Evolutionary conservation across 148 eudicot genomes (phyloP), one percentile per base, ranked within the genome.

Genomic region (Amaranthus palmeri): DNA sequence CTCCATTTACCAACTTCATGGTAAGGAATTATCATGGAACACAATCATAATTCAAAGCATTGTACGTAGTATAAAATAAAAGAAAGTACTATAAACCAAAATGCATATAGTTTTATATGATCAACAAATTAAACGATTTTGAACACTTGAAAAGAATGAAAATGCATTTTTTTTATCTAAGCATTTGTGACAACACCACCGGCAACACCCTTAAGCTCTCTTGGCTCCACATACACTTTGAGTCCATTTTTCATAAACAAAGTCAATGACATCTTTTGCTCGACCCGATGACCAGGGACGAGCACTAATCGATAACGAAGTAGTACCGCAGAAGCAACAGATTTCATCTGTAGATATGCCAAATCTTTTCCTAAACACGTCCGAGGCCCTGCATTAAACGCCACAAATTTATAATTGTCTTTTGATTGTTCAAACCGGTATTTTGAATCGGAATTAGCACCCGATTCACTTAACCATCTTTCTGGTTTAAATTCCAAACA

Each of bases 341-440:
- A 92, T 65, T 92, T 92, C 97, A 92, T 92, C 40, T 92, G 96
- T 59, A 92, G 53, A 73, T 90, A 92, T 72, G 97, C 93, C 85
- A 92, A 78, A 68, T 92, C 96, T 74, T 92, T 92, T 55, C 96
- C 97, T 46, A 92, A 62, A 54, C 97, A 92, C 68, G 90, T 92
- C 79, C 97, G 88, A n/a, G 97, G 96, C 8, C 97, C 97, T 4
- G 84, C 97, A 76, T 92, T 90, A 60, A 92, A 92, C 2, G 97
- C 97, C 72, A 90, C 88, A 62, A 92, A 92, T 77, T 77, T 86
- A 62, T 88, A 92, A 67, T 85, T 91, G 52, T 92, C 97, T 48
- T 86, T 84, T 0, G 90, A 92, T 48, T 83, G 75, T 69, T 89
- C 96, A 58, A 92, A 90, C 78, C 85, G 78, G 79, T 83, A 83